Conservation (phyloP, 306 rosid species). For the Datisca glomerata region DNA sequence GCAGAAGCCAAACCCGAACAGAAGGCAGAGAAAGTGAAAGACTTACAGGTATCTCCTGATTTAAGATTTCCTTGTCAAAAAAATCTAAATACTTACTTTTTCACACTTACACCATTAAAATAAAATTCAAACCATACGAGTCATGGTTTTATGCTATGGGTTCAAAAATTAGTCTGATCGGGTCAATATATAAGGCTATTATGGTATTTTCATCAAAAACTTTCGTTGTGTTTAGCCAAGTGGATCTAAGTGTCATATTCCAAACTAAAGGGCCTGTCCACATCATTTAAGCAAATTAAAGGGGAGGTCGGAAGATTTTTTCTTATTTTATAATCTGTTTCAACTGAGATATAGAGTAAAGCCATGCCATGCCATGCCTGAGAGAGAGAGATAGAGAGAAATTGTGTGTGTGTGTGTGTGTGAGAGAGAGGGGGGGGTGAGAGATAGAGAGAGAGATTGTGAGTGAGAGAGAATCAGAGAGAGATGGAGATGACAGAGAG, state of each 20-base stretch:
- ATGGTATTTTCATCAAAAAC: neutral
- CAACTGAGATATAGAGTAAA: neutral
- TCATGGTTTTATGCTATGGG: neutral
- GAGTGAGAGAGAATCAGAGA: too few species aligned
- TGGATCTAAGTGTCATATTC: too few species aligned
- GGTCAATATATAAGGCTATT: neutral
- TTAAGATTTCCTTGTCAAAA: too few species aligned
- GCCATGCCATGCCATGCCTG: neutral
- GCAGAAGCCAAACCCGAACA: conserved; percentile 72
- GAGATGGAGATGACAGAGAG: too few species aligned
- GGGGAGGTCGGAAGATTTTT: neutral
- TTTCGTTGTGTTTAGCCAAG: neutral
- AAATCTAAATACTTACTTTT: too few species aligned
- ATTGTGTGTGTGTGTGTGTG: too few species aligned
- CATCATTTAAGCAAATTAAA: neutral
- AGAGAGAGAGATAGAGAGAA: too few species aligned
- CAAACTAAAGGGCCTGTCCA: neutral
- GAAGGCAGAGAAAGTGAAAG: conserved; percentile 76
- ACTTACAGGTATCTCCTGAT: conserved; percentile 44
- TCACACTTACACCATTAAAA: neutral
- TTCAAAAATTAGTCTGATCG: neutral
- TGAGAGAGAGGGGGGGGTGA: too few species aligned
- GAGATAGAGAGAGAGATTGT: too few species aligned
- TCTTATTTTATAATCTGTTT: neutral
- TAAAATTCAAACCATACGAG: neutral